Base-by-base conservation (phyloP, 106 monocot species). In the Acorus gramineus region DNA sequence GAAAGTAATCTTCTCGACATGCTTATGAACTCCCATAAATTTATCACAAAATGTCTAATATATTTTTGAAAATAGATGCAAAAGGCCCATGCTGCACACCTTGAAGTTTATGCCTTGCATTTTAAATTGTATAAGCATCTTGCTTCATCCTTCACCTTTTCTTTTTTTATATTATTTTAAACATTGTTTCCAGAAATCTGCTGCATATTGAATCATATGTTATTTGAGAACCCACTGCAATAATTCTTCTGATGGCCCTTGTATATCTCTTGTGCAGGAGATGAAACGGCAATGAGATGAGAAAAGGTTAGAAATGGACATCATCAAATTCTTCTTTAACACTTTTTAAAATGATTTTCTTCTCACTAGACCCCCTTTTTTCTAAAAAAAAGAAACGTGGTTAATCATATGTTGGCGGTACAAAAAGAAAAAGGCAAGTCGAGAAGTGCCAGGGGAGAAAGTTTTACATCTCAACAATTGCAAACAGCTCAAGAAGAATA, bases 281-380 rank as follows among this genome's bases (percentile, higher is more conserved):
- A 92, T 92, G 92, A 87, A 92, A 69, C 86, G 66, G 4, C 86
- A 84, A 9, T 92, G 92, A 73, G 87, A 92, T 75, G 84, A 87
- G 13, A 92, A 87, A 77, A 77, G 91, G 91, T 84, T 69, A 7
- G 49, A 4, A 60, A 2, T 12, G 50, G 57, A 8, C 51, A 64
- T 10, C 11, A 52, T 63, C 2, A 59, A 9, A 55, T 42, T 13
- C 45, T 6, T 59, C 3, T 7, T 13, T 43, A 28, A 28, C 28
- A 28, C 28, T 28, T 28, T 28, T 28, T 28, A 28, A 28, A 28
- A 28, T 28, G 28, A 28, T 1, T 28, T 28, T 28, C 28, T 28
- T 28, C 44, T 59, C 11, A 3, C 6, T 6, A 42, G 57, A 11
- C 5, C 57, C 3, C 13, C 49, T 14, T 52, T 51, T 66, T 59